Conservation (phyloP, 192 early-diverging fungal genomes). For the Backusella psychrophila region DNA sequence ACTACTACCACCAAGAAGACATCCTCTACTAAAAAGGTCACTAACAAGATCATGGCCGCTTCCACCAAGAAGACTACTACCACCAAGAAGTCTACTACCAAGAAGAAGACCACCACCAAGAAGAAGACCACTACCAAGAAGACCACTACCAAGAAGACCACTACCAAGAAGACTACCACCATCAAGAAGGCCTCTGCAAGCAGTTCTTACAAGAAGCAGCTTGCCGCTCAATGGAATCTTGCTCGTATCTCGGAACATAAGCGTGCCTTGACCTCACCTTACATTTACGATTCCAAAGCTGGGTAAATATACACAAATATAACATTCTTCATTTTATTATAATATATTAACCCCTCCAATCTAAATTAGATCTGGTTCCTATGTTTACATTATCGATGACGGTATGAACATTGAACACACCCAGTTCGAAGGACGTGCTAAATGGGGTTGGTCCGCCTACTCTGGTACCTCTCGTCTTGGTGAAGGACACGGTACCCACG, state of each 20-base stretch:
- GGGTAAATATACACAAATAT: slow-evolving; percentile 15
- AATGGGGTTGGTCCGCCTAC: slow-evolving; percentile 42
- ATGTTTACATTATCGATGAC: slow-evolving; percentile 63
- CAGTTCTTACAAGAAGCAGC: slow-evolving; percentile 54
- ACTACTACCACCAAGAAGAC: background rate
- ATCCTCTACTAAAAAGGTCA: too few species aligned
- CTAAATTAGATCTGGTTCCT: slow-evolving; percentile 35
- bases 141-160: background rate
- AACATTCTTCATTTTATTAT: too few species aligned
- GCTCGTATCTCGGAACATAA: slow-evolving; percentile 76
- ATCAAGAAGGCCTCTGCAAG: slow-evolving; percentile 41
- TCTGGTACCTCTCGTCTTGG: slow-evolving; percentile 4
- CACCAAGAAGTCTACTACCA: background rate
- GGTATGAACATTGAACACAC: slow-evolving; percentile 55
- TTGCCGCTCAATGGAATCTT: slow-evolving; percentile 81
- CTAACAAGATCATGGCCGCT: background rate
- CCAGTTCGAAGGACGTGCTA: slow-evolving; percentile 77
- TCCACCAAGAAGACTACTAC: background rate
- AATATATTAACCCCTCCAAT: too few species aligned
- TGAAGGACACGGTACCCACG: slow-evolving; percentile 61
- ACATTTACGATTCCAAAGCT: slow-evolving; percentile 16
- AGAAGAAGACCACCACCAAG: background rate
- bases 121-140: background rate
- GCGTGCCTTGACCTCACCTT: slow-evolving; percentile 7
- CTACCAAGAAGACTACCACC: background rate